phyloP scores from a whole-genome alignment of 1,284 basidiomycete genomes.

The Phlebopus sp. region DNA sequence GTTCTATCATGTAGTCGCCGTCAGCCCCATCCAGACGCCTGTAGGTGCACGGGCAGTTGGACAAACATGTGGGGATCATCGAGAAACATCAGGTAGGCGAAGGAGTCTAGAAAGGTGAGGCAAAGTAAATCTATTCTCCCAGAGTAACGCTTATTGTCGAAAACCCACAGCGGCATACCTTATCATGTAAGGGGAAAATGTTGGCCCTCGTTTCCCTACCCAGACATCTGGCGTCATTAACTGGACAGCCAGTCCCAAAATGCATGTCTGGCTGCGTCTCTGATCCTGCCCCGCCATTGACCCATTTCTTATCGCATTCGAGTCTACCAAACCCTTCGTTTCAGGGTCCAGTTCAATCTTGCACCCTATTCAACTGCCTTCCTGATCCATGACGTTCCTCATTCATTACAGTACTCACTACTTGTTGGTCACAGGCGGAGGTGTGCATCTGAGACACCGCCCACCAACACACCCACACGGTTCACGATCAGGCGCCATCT shows the following conservation, averaged over 20 bases:
- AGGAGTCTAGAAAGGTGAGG: not conserved
- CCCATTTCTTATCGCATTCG: not conserved
- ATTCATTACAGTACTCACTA: too few species aligned
- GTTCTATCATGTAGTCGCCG: slow-evolving; percentile 2
- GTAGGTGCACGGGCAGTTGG: not conserved
- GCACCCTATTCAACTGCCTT: not conserved
- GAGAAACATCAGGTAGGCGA: not conserved
- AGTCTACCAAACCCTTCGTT: not conserved
- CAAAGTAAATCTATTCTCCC: not conserved
- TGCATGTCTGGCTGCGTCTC: not conserved
- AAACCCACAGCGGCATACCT: not conserved
- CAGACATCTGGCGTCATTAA: not conserved
- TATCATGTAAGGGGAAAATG: not conserved
- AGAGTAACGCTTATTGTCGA: not conserved
- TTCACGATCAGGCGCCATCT: too few species aligned
- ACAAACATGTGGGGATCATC: not conserved
- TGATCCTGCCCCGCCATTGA: not conserved
- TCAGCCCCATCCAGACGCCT: slow-evolving; percentile 1
- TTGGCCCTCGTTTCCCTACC: not conserved
- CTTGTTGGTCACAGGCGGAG: too few species aligned
- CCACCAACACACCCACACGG: too few species aligned
- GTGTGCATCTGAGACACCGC: too few species aligned
- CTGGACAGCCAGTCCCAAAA: not conserved
- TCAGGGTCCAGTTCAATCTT: not conserved
- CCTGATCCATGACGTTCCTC: too few species aligned